Conservation (phyloP, 805 yeast species). For the Candida insectalens region DNA sequence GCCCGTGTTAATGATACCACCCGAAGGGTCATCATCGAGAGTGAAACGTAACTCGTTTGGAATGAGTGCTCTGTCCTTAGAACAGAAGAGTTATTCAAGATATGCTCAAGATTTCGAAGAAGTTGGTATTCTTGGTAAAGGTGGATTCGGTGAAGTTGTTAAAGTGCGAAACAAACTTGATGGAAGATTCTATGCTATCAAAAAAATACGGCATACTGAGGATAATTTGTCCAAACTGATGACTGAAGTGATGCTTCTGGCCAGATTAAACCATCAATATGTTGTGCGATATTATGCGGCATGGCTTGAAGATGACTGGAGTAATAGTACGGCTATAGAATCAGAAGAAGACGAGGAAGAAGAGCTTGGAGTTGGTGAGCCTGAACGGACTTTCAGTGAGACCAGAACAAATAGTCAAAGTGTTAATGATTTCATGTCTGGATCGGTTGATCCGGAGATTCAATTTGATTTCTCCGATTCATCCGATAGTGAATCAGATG, state of each 20-base stretch:
- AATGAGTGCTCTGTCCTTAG: constrained; percentile 10
- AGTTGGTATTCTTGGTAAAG: constrained; percentile 81
- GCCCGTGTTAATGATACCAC: constrained; percentile 7
- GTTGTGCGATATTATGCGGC: constrained; percentile 96
- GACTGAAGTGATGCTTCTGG: constrained; percentile 86
- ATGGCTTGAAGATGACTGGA: constrained; percentile 77
- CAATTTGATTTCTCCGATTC: constrained; percentile 44
- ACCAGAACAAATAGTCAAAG: constrained; percentile 25
- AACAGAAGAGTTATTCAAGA: constrained; percentile 40
- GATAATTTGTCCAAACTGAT: constrained; percentile 72
- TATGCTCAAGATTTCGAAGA: constrained; percentile 94
- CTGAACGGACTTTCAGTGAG: constrained; percentile 11
- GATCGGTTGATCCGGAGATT: constrained; percentile 46
- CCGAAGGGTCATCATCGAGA: constrained; percentile 1
- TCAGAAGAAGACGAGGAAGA: constrained; percentile 22
- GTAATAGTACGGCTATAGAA: constrained; percentile 13
- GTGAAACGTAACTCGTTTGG: constrained; percentile 23
- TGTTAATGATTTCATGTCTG: constrained; percentile 60
- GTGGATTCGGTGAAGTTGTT: constrained; percentile 98
- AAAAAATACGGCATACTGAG: constrained; percentile 77
- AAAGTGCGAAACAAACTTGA: constrained; percentile 89
- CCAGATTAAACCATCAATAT: constrained; percentile 88
- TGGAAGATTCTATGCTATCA: constrained; percentile 91
- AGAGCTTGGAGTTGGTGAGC: constrained; percentile 6
- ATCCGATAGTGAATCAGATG: constrained; percentile 11